Percentiles rank a stretch among this genome's conserved stretches.
Evolutionary conservation across 2,329 filamentous ascomycete genomes (phyloP).

Genomic region (Colletotrichum theobromicola): DNA sequence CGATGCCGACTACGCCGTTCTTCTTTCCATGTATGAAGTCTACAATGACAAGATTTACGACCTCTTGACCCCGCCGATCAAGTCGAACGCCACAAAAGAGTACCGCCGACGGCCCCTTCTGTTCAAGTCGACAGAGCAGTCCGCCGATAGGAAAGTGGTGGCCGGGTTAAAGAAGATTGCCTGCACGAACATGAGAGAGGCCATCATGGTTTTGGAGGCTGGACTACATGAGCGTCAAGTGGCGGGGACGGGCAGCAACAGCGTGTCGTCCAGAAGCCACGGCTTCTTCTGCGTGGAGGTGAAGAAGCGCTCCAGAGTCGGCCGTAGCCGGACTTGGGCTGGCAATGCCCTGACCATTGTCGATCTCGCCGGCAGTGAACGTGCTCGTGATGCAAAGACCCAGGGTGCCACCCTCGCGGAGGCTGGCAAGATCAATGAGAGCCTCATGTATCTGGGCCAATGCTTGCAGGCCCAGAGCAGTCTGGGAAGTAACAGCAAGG

Average conservation of each 20-base stretch:
- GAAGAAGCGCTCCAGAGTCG: slow-evolving; percentile 71
- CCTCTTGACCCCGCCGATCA: slow-evolving; percentile 72
- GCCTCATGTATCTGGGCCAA: slow-evolving; percentile 96
- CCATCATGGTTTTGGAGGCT: slow-evolving; percentile 87
- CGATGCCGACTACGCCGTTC: slow-evolving; percentile 80
- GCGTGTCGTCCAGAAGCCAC: slow-evolving; percentile 88
- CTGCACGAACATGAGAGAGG: slow-evolving; percentile 82
- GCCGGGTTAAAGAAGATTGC: slow-evolving; percentile 90
- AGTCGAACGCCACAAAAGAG: slow-evolving; percentile 69
- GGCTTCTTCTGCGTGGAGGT: slow-evolving; percentile 97
- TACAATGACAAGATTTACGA: slow-evolving; percentile 99
- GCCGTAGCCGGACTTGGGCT: slow-evolving; percentile 67
- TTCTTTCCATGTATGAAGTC: slow-evolving; percentile 98
- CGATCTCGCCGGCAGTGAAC: slow-evolving; percentile 91
- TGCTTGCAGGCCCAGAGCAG: slow-evolving; percentile 96
- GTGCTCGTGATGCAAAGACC: slow-evolving; percentile 91
- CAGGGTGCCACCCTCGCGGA: slow-evolving; percentile 91
- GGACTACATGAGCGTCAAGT: slow-evolving; percentile 87
- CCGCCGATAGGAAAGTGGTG: slow-evolving; percentile 91
- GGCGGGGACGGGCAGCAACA: slow-evolving; percentile 91
- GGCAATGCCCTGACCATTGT: slow-evolving; percentile 86
- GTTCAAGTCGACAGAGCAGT: slow-evolving; percentile 90
- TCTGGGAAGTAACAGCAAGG: slow-evolving; percentile 74
- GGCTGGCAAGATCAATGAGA: slow-evolving; percentile 98
- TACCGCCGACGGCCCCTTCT: slow-evolving; percentile 78